Percentiles rank a stretch among this genome's conserved stretches.
Conservation (phyloP, 495 filamentous ascomycete species). For the Tuber microsphaerosporum region DNA sequence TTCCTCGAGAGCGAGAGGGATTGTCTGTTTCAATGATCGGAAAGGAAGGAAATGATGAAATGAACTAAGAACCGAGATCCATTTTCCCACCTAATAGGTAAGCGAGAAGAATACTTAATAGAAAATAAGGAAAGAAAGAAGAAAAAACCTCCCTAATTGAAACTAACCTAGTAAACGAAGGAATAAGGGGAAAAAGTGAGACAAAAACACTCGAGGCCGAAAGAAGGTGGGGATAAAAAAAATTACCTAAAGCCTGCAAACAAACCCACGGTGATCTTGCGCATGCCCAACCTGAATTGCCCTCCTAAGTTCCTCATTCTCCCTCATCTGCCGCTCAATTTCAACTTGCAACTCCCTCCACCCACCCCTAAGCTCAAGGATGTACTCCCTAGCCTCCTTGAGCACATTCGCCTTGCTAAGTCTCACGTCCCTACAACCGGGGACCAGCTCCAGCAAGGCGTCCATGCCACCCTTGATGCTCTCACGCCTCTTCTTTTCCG, state of each 20-base stretch:
- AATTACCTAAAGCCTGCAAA: slow-evolving; percentile 22
- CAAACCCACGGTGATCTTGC: slow-evolving; percentile 30
- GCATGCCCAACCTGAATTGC: slow-evolving; percentile 24
- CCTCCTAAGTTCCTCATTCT: slow-evolving; percentile 34
- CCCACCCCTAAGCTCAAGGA: slow-evolving; percentile 29
- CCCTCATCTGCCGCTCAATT: slow-evolving; percentile 24
- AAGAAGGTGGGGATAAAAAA: background rate
- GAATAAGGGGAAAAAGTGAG: background rate
- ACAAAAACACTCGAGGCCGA: background rate
- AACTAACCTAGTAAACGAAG: background rate
- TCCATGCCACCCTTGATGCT: slow-evolving; percentile 42
- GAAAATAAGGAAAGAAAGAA: background rate
- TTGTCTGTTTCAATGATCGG: background rate
- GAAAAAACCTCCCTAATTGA: background rate
- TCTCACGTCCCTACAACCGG: slow-evolving; percentile 35
- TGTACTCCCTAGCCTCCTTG: slow-evolving; percentile 38
- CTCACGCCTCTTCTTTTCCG: slow-evolving; percentile 40
- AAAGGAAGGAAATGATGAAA: background rate
- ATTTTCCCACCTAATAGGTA: background rate
- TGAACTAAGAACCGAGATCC: background rate
- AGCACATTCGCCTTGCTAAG: slow-evolving; percentile 40
- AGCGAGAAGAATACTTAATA: slow-evolving; percentile 1
- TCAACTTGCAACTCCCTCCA: slow-evolving; percentile 25
- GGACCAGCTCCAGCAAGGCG: slow-evolving; percentile 39
- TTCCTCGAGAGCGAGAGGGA: background rate